phyloP scores from a whole-genome alignment of 345 rosid species.

The Bruguiera parviflora region DNA sequence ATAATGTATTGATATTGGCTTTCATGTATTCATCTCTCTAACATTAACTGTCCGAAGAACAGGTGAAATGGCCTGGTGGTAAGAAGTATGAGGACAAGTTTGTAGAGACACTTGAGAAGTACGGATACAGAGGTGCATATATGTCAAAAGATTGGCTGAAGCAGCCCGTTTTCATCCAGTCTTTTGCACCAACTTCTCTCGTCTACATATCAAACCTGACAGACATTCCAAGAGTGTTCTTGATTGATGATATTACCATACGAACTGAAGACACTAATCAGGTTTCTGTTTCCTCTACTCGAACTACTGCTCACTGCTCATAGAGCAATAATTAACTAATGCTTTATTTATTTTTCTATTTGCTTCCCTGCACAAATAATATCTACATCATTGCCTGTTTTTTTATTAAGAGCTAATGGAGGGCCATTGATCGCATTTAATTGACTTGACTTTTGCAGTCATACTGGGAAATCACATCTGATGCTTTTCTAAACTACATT shows the following conservation, averaged over 20 bases:
- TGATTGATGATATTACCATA: conserved; percentile 67
- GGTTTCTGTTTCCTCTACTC: conserved; percentile 35
- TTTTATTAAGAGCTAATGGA: not conserved
- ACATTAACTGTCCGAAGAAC: conserved; percentile 1
- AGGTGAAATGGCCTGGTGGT: conserved; percentile 85
- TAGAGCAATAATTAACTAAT: no score
- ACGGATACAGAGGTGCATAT: conserved; percentile 78
- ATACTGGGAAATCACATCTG: conserved; percentile 85
- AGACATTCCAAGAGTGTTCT: conserved; percentile 74
- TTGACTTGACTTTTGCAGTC: conserved; percentile 50
- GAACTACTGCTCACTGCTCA: no score
- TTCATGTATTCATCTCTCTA: no score
- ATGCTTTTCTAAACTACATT: conserved; percentile 63
- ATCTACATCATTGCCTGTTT: not conserved
- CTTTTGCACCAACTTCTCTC: conserved; percentile 91
- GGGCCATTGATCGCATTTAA: not conserved
- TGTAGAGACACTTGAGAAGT: conserved; percentile 63
- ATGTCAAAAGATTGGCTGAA: conserved; percentile 80
- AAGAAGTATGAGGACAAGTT: conserved; percentile 70
- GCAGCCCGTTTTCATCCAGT: conserved; percentile 82
- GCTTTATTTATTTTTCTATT: no score
- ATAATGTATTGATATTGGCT: no score
- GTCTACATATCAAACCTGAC: conserved; percentile 56
- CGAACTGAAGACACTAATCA: conserved; percentile 86
- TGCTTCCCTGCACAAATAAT: no score